Base-by-base conservation (phyloP, 768 basidiomycete species). In the Fomitopsis serialis region DNA sequence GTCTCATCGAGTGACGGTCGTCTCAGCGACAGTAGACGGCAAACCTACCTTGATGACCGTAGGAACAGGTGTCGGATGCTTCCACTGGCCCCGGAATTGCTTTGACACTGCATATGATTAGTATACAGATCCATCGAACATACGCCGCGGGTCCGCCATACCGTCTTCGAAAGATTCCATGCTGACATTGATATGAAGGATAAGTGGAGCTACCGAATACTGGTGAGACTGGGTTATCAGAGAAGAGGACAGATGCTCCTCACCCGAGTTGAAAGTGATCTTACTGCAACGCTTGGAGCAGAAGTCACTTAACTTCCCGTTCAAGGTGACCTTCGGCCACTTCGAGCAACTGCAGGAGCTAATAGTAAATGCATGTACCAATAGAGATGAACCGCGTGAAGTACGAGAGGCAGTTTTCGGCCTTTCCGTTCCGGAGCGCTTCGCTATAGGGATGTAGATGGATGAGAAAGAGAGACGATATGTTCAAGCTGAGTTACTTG, bases 11-110 rank as follows among this genome's bases (percentile, higher is more conserved):
- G 4, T 25, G 49, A 34, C 5, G 46, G 9, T 19, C n/a, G n/a
- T n/a, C n/a, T n/a, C n/a, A n/a, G n/a, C n/a, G n/a, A n/a, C n/a
- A 12, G 23, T 24, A 32, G 2, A 10, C 42, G 11, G 11, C 29
- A 32, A n/a, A 5, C 11, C 29, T 32, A 53, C 63, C 49, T 52
- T 63, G 27, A 55, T 3, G 24, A 63, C 51, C 5, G 45, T 23
- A 23, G 58, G 60, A 19, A 23, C 35, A n/a, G n/a, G 42, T n/a
- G 60, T 59, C n/a, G 52, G 47, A 22, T 65, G 64, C 29, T 45
- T 43, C 64, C 64, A 64, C 36, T 60, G 36, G 2, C 42, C 34
- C n/a, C n/a, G 48, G 55, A 65, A 65, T 46, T 60, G 63, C 1
- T 50, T 45, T 27, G 43, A 46, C 19, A 65, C 64, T 65, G 29